Evolutionary conservation across 225 moss, liverwort and hornwort species (phyloP).

Genomic region (Anthoceros angustus): DNA sequence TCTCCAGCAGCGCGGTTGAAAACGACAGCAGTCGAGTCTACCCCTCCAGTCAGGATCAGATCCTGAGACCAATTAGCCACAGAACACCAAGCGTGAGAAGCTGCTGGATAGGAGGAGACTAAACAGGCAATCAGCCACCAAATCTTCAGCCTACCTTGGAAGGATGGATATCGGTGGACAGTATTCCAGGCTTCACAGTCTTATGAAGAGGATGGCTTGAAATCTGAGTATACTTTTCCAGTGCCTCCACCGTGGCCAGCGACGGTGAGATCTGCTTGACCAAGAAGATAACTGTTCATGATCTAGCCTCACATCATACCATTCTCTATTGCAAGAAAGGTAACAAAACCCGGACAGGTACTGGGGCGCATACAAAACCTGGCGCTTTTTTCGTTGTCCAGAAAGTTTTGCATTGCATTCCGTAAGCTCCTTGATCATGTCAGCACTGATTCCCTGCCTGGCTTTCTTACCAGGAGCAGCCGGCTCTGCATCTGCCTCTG

Average conservation of each 20-base stretch:
- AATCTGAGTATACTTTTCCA: conserved; percentile 84
- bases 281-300: neutral
- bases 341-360: neutral
- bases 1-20: conserved; percentile 77
- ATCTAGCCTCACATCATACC: neutral
- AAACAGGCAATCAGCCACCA: neutral
- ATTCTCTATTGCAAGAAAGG: neutral
- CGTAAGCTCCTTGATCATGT: conserved; percentile 82
- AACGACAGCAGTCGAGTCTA: conserved; percentile 64
- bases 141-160: conserved; percentile 31
- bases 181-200: conserved; percentile 89
- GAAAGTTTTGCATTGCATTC: conserved; percentile 92
- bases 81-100: neutral
- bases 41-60: conserved; percentile 72
- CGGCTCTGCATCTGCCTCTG: conserved; percentile 61
- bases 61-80: conserved; percentile 27
- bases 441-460: conserved; percentile 74
- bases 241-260: conserved; percentile 45
- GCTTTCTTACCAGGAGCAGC: conserved; percentile 80
- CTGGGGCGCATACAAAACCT: conserved; percentile 24
- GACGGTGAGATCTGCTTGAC: conserved; percentile 57
- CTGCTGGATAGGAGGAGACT: neutral
- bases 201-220: conserved; percentile 96
- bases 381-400: conserved; percentile 85
- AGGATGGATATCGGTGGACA: conserved; percentile 73